A percentile compares a stretch with the other conserved stretches of the same genome.
phyloP scores from a whole-genome alignment of 768 basidiomycete species.

The Stropharia rugosoannulata region DNA sequence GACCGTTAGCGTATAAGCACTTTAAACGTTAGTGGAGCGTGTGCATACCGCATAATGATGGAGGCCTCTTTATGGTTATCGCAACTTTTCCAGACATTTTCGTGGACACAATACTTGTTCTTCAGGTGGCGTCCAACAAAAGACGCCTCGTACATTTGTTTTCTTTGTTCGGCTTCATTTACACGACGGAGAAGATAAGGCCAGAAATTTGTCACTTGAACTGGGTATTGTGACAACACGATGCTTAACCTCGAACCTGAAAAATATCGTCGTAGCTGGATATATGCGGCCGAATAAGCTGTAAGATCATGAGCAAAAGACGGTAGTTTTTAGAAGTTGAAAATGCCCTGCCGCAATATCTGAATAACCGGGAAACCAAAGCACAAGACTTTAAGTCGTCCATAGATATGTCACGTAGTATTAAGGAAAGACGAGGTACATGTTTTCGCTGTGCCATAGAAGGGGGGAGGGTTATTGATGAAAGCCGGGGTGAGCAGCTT shows the following conservation, averaged over 20 bases:
- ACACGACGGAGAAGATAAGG: constrained; percentile 61
- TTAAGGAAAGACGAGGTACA: constrained; percentile 49
- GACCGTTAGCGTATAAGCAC: neutral
- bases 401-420: constrained; percentile 47
- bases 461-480: constrained; percentile 54
- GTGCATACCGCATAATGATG: constrained; percentile 37
- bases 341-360: constrained; percentile 10
- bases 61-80: constrained; percentile 35
- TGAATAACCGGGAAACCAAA: constrained; percentile 43
- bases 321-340: neutral
- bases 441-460: constrained; percentile 55
- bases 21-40: neutral
- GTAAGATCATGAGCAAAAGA: neutral
- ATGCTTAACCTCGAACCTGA: constrained; percentile 46
- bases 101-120: constrained; percentile 35
- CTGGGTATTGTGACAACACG: constrained; percentile 36
- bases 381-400: constrained; percentile 43
- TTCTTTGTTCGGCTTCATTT: constrained; percentile 38
- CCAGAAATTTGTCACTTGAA: constrained; percentile 64
- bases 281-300: constrained; percentile 66
- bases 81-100: constrained; percentile 56
- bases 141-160: constrained; percentile 39
- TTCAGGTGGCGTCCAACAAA: constrained; percentile 46
- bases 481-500: constrained; percentile 32
- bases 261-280: constrained; percentile 46